Evolutionary conservation across 176 grass and related monocot genomes (phyloP), one percentile per base, ranked within the genome.

Genomic region (Rhynchospora pubera): DNA sequence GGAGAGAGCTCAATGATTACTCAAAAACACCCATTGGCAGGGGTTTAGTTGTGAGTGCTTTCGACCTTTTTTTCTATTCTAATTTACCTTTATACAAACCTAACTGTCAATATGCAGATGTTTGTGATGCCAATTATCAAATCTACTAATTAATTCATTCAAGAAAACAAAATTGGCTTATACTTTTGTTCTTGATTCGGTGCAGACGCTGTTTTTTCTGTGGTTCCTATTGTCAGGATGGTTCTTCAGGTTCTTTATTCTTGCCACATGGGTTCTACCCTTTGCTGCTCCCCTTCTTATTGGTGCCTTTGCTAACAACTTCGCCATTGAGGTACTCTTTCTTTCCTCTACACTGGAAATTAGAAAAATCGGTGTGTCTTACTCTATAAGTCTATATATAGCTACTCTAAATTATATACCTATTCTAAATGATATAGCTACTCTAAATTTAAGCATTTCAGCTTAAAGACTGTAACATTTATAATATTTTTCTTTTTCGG

Each of bases 211-310:
- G 7, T 84, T 95, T 78, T 95, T 99, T 51, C 46, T 94, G 45
- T 99, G 93, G 96, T 82, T 99, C 78, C 82, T 86, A 13, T 82
- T 99, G 46, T 95, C 93, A 24, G 91, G 93, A 39, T 99, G 96
- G 96, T 81, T 99, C 47, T 99, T 99, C 88, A 99, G 93, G 82
- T 79, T 99, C 83, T 91, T 95, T 79, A 84, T 99, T 77, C 88
- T 95, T 23, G 86, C 87, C 42, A 91, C 91, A 62, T 93, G 93
- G 50, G 84, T 99, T 46, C 77, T 99, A 55, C 96, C 96, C 50
- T 87, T 95, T 47, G 92, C 93, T 15, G 92, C 86, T 53, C 96
- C 93, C 57, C 89, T 95, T 99, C 91, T 99, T 6, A 89, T 95
- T 11, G 91, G 92, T 61, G 79, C 90, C 52, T 93, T 99, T 74